Evolutionary conservation across 2,329 filamentous ascomycete genomes (phyloP), one percentile per base, ranked within the genome.

Genomic region (Coniochaeta sp.): DNA sequence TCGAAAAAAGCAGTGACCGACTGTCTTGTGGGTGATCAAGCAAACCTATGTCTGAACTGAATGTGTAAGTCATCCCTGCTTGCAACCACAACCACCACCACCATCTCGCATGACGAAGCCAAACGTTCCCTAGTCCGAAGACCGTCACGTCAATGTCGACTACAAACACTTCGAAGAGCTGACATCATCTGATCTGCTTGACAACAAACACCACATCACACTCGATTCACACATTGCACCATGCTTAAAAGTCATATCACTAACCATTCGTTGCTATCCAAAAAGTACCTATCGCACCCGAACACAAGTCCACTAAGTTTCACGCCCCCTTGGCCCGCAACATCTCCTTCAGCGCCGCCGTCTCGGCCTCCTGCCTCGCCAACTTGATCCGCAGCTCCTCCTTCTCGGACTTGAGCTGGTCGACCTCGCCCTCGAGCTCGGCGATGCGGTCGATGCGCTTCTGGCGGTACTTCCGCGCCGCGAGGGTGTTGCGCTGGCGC

Each of bases 391-490:
- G 74, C 57, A 84, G 65, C 16, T 76, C 76, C 53, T 85, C 81
- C 30, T 79, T 65, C 64, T 85, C 82, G 51, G 67, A 62, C 53
- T 73, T 72, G 53, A 80, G 72, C 49, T 72, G 67, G 49, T 74
- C 74, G 49, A 85, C 67, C 28, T 74, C 73, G 4, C 68, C 63
- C 61, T 85, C 81, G 16, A 86, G 70, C 55, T 76, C 73, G 48
- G 67, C 60, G 60, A 84, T 77, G 49, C 81, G 77, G 59, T 85
- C 81, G 27, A 84, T 68, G 55, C 81, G 79, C 61, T 82, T 83
- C 61, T 85, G 81, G 18, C 82, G 77, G 64, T 83, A 85, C 49
- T 79, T 77, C 38, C 79, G 74, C 33, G 82, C 82, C 8, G 82
- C 82, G 51, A 83, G 70, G 30, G 79, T 85, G 66, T 86, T 85